Evolutionary conservation across 2,329 filamentous ascomycete genomes (phyloP).

Genomic region (Microcyclospora tardicrescens): DNA sequence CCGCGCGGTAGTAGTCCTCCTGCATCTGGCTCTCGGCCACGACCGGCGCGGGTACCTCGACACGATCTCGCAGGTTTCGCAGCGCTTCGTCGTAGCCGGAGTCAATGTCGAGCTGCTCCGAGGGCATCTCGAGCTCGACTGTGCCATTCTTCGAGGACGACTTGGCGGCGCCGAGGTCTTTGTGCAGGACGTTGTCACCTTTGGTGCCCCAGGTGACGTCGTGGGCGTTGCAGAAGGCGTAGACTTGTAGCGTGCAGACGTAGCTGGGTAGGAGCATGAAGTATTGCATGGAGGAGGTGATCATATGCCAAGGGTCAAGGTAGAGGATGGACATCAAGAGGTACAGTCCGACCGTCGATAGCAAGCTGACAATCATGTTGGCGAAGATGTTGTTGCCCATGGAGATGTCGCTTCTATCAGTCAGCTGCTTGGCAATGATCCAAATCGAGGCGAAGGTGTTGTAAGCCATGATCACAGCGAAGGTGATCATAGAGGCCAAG

Average conservation of each 20-base stretch:
- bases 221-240: constrained; percentile 98
- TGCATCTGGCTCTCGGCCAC: constrained; percentile 71
- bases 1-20: constrained; percentile 96
- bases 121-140: constrained; percentile 94
- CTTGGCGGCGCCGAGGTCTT: constrained; percentile 77
- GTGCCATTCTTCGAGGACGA: constrained; percentile 54
- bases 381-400: constrained; percentile 86
- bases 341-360: constrained; percentile 84
- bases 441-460: constrained; percentile 81
- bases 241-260: constrained; percentile 94
- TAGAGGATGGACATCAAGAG: constrained; percentile 95
- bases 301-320: constrained; percentile 97
- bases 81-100: constrained; percentile 94
- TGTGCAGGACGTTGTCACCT: constrained; percentile 89
- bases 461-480: constrained; percentile 88
- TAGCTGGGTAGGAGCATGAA: constrained; percentile 84
- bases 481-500: constrained; percentile 75
- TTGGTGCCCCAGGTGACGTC: constrained; percentile 99
- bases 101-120: constrained; percentile 95
- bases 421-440: constrained; percentile 74
- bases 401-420: constrained; percentile 29
- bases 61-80: constrained; percentile 82
- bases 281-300: constrained; percentile 83
- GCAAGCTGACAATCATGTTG: constrained; percentile 81
- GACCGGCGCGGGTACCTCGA: constrained; percentile 58